phyloP scores from a whole-genome alignment of 2,329 filamentous ascomycete genomes.

The Akanthomyces lecanii region DNA sequence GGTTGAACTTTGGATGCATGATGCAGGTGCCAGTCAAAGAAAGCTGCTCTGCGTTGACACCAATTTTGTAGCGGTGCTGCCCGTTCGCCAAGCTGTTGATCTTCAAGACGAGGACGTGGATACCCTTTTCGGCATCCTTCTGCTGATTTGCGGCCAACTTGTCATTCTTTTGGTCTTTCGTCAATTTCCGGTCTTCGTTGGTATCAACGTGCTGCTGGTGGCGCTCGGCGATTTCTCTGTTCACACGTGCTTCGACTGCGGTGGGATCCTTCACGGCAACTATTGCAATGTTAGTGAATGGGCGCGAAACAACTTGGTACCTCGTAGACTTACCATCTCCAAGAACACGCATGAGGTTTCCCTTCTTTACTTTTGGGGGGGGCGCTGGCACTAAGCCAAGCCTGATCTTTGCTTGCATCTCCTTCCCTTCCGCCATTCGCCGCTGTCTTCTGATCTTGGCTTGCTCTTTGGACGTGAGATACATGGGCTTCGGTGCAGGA shows the following conservation, averaged over 20 bases:
- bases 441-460: slow-evolving; percentile 86
- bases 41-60: slow-evolving; percentile 86
- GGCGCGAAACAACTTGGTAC: neutral
- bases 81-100: slow-evolving; percentile 87
- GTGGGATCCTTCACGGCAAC: slow-evolving; percentile 87
- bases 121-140: slow-evolving; percentile 80
- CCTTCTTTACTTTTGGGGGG: slow-evolving; percentile 93
- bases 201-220: slow-evolving; percentile 69
- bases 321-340: slow-evolving; percentile 61
- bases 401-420: slow-evolving; percentile 93
- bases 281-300: slow-evolving; percentile 24
- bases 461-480: slow-evolving; percentile 84
- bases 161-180: slow-evolving; percentile 79
- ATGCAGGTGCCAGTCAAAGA: slow-evolving; percentile 86
- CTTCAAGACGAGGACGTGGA: slow-evolving; percentile 83
- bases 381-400: slow-evolving; percentile 85
- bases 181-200: slow-evolving; percentile 84
- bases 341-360: slow-evolving; percentile 94
- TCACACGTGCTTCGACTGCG: slow-evolving; percentile 90
- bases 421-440: slow-evolving; percentile 88
- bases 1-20: slow-evolving; percentile 81
- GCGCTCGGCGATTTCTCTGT: slow-evolving; percentile 85
- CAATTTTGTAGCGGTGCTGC: slow-evolving; percentile 89
- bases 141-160: slow-evolving; percentile 81
- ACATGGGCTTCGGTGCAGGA: slow-evolving; percentile 81